Percentiles rank a stretch among this genome's conserved stretches.
Evolutionary conservation across 2,329 filamentous ascomycete genomes (phyloP).

Genomic region (Berkeleyomyces basicola): DNA sequence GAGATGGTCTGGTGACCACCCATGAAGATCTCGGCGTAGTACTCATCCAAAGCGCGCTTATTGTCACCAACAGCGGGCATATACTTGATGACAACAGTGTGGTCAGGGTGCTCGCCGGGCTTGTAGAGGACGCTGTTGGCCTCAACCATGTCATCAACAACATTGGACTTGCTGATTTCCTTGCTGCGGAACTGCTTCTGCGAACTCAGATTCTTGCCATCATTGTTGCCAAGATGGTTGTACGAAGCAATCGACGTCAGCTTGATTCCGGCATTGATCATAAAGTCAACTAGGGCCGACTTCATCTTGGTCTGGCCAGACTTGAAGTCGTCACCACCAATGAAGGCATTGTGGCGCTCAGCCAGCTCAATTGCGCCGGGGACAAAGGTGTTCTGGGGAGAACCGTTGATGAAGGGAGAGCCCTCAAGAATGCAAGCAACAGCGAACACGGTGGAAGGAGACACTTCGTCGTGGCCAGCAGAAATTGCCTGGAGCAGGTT

Average conservation of each 20-base stretch:
- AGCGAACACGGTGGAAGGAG: conserved; percentile 89
- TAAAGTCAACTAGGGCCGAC: conserved; percentile 92
- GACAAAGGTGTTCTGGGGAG: conserved; percentile 97
- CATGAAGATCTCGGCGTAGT: conserved; percentile 98
- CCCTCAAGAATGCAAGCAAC: conserved; percentile 85
- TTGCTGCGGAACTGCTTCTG: conserved; percentile 98
- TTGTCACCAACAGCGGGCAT: conserved; percentile 98
- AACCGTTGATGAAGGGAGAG: conserved; percentile 95
- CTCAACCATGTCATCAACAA: conserved; percentile 98
- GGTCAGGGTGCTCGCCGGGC: conserved; percentile 85
- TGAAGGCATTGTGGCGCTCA: conserved; percentile 72
- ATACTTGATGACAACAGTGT: conserved; percentile 99
- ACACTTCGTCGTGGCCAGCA: conserved; percentile 72
- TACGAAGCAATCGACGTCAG: conserved; percentile 96
- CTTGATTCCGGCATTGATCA: conserved; percentile 98
- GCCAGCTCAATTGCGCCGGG: conserved; percentile 82
- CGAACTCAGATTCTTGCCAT: conserved; percentile 95
- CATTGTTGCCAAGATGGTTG: conserved; percentile 99
- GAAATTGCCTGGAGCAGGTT: conserved; percentile 83
- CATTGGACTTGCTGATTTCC: conserved; percentile 98
- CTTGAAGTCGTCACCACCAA: conserved; percentile 98
- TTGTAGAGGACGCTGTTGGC: conserved; percentile 85
- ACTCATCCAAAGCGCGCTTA: conserved; percentile 97
- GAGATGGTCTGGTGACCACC: conserved; percentile 95
- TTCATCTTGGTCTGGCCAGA: conserved; percentile 99